These are phyloP conservation scores for Sphagnum fallax DNA, from an alignment of 228 moss, liverwort and hornwort species.

Conservation along the genomic window DNA sequence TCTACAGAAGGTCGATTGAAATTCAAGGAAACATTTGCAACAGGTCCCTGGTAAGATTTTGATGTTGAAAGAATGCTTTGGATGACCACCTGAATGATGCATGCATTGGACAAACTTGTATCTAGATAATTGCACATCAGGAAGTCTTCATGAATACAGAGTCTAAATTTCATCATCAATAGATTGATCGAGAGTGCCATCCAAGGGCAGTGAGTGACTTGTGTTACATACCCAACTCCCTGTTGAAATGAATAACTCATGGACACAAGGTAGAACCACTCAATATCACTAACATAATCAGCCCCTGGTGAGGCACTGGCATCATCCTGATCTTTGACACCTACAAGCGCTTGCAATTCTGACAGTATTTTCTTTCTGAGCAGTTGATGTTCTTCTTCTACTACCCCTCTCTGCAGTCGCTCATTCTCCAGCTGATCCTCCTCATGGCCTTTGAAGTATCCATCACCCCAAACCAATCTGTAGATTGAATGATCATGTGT, in stretches of 20 bases:
- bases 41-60: too few relatives aligned
- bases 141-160: too few relatives aligned
- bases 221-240: conserved; percentile 56
- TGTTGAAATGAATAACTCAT: conserved; percentile 64
- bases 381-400: conserved; percentile 45
- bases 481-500: not conserved
- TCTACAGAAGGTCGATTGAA: too few relatives aligned
- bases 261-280: conserved; percentile 89
- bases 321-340: conserved; percentile 38
- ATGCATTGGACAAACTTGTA: too few relatives aligned
- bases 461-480: conserved; percentile 91
- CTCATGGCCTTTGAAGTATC: conserved; percentile 70
- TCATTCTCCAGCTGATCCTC: conserved; percentile 33
- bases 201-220: too few relatives aligned
- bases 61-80: too few relatives aligned
- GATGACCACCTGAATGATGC: too few relatives aligned
- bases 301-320: not conserved
- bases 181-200: too few relatives aligned
- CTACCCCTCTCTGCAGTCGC: conserved; percentile 22
- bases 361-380: conserved; percentile 62
- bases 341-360: conserved; percentile 69
- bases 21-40: too few relatives aligned
- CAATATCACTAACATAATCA: conserved; percentile 75
- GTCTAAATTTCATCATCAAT: too few relatives aligned
- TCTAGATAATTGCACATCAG: too few relatives aligned